Base-by-base conservation (phyloP, 352 stramenopile genomes). In the Phytophthora pisi region DNA sequence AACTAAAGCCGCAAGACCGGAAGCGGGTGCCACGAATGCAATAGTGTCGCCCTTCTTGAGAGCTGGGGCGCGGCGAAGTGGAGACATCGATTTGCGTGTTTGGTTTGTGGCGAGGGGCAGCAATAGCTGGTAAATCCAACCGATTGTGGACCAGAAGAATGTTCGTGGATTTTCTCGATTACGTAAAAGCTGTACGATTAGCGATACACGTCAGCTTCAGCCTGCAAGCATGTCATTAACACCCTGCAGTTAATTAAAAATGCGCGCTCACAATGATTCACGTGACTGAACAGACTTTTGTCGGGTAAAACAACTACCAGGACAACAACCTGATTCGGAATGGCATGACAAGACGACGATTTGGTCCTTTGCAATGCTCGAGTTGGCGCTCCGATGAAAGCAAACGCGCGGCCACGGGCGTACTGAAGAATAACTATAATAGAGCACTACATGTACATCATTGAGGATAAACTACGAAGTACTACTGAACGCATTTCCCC, bases 351-450 rank as follows among this genome's bases (percentile, higher is more conserved):
- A 30, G 26, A 30, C 26, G 7, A 30, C 7, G 26, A 73, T 98
- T 53, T 98, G 93, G 93, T 90, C 82, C 1, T 72, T 89, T 13
- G 74, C 82, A 18, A 97, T 82, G 5, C 78, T 89, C 10, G 88
- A 97, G 70, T 79, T 98, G 15, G 86, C 97, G 55, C 75, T 97
- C 11, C 85, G 95, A 74, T 98, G 90, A 98, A 53, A 91, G 98
- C 77, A 90, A 91, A 68, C 86, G 88, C 24, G 78, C 66, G 38
- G 92, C 97, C 26, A 81, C 80, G 5, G 76, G 88, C 23, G 82
- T 98, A 30, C 68, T 95, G 0, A n/a, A n/a, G n/a, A n/a, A n/a
- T n/a, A n/a, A n/a, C n/a, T n/a, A n/a, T n/a, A n/a, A n/a, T n/a
- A n/a, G n/a, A n/a, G 26, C 3, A 30, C 26, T 30, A 5, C 26